A percentile compares a stretch with the other conserved stretches of the same genome.
phyloP scores from a whole-genome alignment of 2,329 filamentous ascomycete genomes.

The Pseudopithomyces maydicus region DNA sequence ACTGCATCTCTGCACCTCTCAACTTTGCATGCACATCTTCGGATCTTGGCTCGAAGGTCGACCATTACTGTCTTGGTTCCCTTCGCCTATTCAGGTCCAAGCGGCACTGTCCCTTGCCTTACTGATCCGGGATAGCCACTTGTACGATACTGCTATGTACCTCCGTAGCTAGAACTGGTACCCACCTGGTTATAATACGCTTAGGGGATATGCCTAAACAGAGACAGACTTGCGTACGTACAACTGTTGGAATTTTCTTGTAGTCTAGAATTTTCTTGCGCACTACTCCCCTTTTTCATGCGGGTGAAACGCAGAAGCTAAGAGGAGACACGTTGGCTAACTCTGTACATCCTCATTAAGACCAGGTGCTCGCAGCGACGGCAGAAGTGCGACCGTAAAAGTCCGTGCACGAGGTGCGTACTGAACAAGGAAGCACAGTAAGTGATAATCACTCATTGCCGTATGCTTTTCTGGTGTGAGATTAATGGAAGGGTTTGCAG shows the following conservation, averaged over 20 bases:
- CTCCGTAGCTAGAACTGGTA: neutral
- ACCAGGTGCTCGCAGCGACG: constrained; percentile 33
- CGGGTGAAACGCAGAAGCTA: too few relatives aligned
- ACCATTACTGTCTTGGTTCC: neutral
- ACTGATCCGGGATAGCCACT: neutral
- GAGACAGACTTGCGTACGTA: constrained; percentile 30
- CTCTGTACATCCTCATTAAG: too few relatives aligned
- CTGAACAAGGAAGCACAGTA: constrained; percentile 36
- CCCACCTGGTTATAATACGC: neutral
- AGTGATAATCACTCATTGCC: neutral
- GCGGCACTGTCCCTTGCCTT: neutral
- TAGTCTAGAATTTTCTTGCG: too few relatives aligned
- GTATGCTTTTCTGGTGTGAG: neutral
- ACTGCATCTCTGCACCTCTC: neutral
- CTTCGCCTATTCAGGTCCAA: neutral
- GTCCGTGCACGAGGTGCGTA: constrained; percentile 30
- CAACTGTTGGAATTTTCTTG: too few relatives aligned
- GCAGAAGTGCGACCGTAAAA: constrained; percentile 41
- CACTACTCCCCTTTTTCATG: too few relatives aligned
- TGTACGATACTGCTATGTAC: neutral
- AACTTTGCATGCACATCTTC: constrained; percentile 2
- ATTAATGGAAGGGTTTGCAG: neutral
- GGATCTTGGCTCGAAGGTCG: neutral
- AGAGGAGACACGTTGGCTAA: too few relatives aligned
- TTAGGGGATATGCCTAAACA: constrained; percentile 35